Evolutionary conservation across 169 alveolate species (phyloP).

Genomic region (Sarcocystis neurona): DNA sequence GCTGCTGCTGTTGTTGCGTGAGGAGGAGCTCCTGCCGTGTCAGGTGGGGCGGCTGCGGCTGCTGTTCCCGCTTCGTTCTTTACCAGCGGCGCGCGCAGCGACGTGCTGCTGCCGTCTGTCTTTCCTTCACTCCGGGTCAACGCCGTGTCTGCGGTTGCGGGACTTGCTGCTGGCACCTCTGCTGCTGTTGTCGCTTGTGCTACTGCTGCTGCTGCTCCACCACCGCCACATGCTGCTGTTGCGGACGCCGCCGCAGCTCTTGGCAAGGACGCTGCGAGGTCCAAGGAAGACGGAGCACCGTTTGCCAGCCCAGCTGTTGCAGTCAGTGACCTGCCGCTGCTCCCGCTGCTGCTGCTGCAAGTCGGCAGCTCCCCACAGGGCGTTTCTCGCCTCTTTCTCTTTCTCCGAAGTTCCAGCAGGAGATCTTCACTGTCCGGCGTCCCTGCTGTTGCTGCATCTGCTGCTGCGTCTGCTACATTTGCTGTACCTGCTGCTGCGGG

Average conservation of each 20-base stretch:
- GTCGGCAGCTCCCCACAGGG: no score
- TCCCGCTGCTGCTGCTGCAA: no score
- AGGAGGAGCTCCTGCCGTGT: neutral
- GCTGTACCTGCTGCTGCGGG: no score
- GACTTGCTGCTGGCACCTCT: neutral
- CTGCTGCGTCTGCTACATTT: neutral
- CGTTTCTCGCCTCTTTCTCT: slow-evolving; percentile 48
- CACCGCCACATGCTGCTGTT: neutral
- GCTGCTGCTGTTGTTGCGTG: neutral
- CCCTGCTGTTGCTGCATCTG: neutral
- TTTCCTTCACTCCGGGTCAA: neutral
- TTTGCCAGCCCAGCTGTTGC: no score
- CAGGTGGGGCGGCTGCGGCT: neutral
- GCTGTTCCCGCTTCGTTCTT: neutral
- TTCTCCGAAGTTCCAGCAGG: slow-evolving; percentile 44
- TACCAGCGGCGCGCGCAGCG: neutral
- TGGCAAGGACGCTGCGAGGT: neutral
- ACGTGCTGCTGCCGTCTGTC: neutral
- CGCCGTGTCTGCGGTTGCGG: neutral
- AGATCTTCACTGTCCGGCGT: slow-evolving; percentile 29
- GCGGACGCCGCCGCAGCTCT: neutral
- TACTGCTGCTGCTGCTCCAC: neutral
- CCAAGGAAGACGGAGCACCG: neutral
- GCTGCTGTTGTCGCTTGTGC: neutral
- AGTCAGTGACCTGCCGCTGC: no score